Percentiles rank a stretch among this genome's conserved stretches.
These are phyloP conservation scores for Gleditsia sinensis DNA, from an alignment of 306 rosid species.

Conservation along the genomic window DNA sequence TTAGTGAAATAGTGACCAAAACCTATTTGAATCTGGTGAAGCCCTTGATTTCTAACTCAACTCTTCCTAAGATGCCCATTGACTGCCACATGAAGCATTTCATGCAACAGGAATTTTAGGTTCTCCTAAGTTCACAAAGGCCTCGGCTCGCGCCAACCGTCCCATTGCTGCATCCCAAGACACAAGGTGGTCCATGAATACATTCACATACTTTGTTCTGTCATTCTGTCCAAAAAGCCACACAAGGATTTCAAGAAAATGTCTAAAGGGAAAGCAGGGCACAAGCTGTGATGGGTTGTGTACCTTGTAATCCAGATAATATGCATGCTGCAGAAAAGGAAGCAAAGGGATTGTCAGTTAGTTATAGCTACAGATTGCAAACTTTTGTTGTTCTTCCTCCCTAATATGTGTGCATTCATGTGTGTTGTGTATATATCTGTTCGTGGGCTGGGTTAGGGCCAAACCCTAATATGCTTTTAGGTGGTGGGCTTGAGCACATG, in stretches of 20 bases:
- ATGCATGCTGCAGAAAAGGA: constrained; percentile 78
- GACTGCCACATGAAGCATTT: constrained; percentile 13
- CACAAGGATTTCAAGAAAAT: constrained; percentile 22
- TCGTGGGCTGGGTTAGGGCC: no score
- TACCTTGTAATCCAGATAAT: constrained; percentile 93
- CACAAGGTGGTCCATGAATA: constrained; percentile 79
- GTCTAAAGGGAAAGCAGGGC: background rate
- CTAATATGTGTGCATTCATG: constrained; percentile 1
- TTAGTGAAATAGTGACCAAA: constrained; percentile 18
- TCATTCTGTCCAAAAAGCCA: constrained; percentile 70
- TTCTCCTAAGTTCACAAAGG: constrained; percentile 85
- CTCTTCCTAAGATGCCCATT: constrained; percentile 20
- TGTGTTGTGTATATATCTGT: background rate
- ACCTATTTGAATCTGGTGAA: constrained; percentile 15
- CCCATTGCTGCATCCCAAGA: constrained; percentile 82
- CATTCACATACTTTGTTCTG: constrained; percentile 68
- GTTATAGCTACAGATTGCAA: constrained; percentile 16
- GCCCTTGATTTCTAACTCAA: constrained; percentile 22
- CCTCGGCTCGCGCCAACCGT: constrained; percentile 70
- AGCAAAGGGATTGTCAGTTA: constrained; percentile 35
- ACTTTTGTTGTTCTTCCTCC: background rate
- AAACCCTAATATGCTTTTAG: no score
- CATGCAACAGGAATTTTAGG: constrained; percentile 85
- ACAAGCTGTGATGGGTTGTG: constrained; percentile 18
- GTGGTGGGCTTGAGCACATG: no score